These are phyloP conservation scores for Leishmania tropica DNA, from an alignment of 208 protist genomes.

Conservation along the genomic window DNA sequence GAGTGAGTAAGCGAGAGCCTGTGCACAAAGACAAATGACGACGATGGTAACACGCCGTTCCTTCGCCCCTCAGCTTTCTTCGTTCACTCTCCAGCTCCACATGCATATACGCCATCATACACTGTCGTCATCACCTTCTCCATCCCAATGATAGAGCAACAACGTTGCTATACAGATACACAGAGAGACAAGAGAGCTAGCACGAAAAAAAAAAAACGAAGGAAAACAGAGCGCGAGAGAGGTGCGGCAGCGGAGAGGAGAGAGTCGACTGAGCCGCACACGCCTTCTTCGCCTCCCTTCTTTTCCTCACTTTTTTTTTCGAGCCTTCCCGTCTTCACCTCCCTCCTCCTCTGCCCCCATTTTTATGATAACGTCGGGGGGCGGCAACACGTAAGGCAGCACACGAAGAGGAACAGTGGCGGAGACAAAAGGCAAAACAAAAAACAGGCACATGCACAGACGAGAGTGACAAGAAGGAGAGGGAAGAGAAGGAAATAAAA, in stretches of 20 bases:
- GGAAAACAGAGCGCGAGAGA: background rate
- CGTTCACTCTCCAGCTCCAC: background rate
- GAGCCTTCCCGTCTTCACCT: background rate
- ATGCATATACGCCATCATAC: background rate
- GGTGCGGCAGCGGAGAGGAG: background rate
- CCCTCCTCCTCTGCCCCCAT: background rate
- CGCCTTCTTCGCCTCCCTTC: background rate
- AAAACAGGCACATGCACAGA: background rate
- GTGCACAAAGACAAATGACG: background rate
- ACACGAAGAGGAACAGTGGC: background rate
- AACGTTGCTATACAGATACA: background rate
- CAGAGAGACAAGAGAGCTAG: background rate
- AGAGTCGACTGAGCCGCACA: background rate
- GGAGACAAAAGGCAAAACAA: background rate
- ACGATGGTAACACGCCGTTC: background rate
- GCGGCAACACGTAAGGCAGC: background rate
- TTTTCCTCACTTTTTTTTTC: background rate
- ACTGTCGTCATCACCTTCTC: background rate
- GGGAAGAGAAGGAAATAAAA: background rate
- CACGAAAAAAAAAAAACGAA: background rate
- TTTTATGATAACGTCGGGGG: background rate
- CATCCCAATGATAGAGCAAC: background rate
- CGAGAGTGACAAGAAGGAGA: background rate
- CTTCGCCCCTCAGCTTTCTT: background rate
- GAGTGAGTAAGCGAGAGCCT: background rate